Conservation (phyloP, 2,329 filamentous ascomycete species). For the Aspergillus clavatus region DNA sequence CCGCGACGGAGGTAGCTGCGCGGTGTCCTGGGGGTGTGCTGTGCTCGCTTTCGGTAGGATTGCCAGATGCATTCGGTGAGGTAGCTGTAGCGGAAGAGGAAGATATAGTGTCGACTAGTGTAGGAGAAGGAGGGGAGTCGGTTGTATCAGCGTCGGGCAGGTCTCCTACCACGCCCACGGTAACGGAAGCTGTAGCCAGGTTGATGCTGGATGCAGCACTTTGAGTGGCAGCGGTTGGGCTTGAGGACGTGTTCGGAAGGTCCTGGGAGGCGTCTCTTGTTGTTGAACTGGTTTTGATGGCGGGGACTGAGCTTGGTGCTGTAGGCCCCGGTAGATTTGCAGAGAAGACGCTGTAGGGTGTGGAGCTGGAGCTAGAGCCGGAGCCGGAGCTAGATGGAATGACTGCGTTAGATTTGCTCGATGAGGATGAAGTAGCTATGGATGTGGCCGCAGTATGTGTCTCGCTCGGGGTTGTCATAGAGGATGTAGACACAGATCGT, state of each 20-base stretch:
- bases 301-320: not conserved
- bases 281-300: not conserved
- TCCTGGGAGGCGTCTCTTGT: not conserved
- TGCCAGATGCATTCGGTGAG: not conserved
- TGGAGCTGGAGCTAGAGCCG: not conserved
- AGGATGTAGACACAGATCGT: no score
- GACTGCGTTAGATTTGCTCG: not conserved
- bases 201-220: not conserved
- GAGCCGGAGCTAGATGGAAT: not conserved
- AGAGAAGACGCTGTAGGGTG: not conserved
- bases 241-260: not conserved
- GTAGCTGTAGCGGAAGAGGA: no score
- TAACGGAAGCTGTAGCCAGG: not conserved
- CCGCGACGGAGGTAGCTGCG: not conserved
- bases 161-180: not conserved
- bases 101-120: not conserved
- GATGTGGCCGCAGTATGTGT: no score
- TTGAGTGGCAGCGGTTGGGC: not conserved
- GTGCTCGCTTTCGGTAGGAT: not conserved
- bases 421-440: not conserved
- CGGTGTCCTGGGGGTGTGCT: not conserved
- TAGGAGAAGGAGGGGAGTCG: not conserved
- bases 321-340: not conserved
- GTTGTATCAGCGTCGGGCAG: not conserved
- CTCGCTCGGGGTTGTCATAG: no score